Evolutionary conservation across 768 basidiomycete species (phyloP).

Genomic region (Boletus fagicola): DNA sequence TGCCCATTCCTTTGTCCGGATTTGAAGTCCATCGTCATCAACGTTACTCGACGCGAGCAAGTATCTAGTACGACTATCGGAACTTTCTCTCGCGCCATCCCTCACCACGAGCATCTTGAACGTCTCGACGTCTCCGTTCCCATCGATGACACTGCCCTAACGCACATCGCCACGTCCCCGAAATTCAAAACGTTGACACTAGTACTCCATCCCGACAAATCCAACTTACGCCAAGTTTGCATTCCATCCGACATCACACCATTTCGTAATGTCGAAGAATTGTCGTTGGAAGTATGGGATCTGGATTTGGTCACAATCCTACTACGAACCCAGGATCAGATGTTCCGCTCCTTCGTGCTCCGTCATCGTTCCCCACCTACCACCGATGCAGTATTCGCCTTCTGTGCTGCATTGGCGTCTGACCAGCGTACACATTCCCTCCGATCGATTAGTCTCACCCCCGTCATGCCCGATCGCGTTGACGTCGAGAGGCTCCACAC

Average conservation of each 20-base stretch:
- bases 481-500: too few relatives aligned
- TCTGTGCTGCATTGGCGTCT: background rate
- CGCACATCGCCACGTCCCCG: background rate
- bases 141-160: background rate
- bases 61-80: background rate
- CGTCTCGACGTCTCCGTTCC: background rate
- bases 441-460: background rate
- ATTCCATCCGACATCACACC: background rate
- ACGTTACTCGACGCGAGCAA: background rate
- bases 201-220: background rate
- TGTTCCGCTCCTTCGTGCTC: background rate
- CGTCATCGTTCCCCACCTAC: background rate
- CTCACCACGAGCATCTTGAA: background rate
- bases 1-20: background rate
- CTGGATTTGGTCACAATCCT: background rate
- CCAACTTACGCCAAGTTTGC: background rate
- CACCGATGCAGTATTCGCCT: background rate
- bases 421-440: background rate
- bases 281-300: conserved; percentile 1
- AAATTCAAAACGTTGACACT: background rate
- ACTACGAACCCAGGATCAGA: background rate
- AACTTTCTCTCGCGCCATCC: background rate
- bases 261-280: background rate
- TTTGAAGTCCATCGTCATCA: background rate
- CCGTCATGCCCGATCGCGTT: background rate